Evolutionary conservation across 192 early-diverging fungal genomes (phyloP), one percentile per base, ranked within the genome.

Genomic region (Lunasporangiospora selenospora): DNA sequence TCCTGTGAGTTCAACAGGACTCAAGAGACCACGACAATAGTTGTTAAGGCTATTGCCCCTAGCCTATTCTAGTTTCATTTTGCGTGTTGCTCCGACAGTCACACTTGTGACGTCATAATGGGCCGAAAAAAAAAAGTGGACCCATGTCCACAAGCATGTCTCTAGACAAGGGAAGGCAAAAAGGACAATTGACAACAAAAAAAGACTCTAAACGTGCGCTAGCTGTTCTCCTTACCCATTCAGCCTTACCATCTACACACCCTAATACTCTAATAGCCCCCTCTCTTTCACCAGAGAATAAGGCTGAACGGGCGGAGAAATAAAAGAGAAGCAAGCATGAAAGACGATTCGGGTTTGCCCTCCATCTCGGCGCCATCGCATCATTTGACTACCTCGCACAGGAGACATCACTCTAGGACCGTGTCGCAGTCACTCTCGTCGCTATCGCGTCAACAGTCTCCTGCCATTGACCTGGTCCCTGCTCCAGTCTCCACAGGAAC

Each of bases 361-460:
- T 30, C 13, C 53, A 4, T 47, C 67, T n/a, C n/a, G n/a, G n/a
- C 12, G 24, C 53, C 4, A 24, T 33, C n/a, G n/a, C n/a, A n/a
- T 11, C 47, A 49, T 21, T 58, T 67, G 19, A 41, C 65, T 2
- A 23, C 60, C 6, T 36, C 69, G 12, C 69, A 73, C 44, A 58
- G n/a, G 49, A 39, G 69, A 44, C 69, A 73, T 18, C 69, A 73
- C 36, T 73, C 69, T 11, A 42, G 69, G 34, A 55, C 69, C 24
- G 58, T 73, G 43, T 73, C 67, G 7, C 67, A 73, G 41, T 61
- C 67, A 1, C 48, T 45, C n/a, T 58, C 65, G 13, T 64, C 65
- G 11, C 37, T 21, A 29, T 71, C 67, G 41, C 69, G 69, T 30
- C 69, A 63, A 40, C 60, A 62, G 38, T 73, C 69, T 16, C 69